These are phyloP conservation scores for Penicillium sp. DNA, from an alignment of 2,329 filamentous ascomycete genomes.

Conservation along the genomic window DNA sequence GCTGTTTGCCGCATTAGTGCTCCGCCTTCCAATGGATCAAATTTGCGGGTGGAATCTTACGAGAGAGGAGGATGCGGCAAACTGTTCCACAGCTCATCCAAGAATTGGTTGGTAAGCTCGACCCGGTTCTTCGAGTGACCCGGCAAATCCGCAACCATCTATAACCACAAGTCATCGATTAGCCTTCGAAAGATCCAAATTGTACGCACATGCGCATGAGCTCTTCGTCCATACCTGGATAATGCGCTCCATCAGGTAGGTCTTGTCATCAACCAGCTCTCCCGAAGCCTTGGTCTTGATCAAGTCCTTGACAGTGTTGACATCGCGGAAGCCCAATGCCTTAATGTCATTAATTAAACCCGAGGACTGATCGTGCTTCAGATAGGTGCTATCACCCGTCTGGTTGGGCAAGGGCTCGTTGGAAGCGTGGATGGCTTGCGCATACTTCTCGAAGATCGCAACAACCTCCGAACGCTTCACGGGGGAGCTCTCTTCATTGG, in stretches of 20 bases:
- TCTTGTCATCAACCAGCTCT: conserved; percentile 64
- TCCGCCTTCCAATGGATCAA: too few species aligned
- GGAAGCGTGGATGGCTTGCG: conserved; percentile 49
- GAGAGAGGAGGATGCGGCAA: conserved; percentile 67
- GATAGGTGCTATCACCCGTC: conserved; percentile 58
- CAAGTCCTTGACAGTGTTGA: conserved; percentile 57
- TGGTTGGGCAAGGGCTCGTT: conserved; percentile 58
- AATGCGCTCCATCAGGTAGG: conserved; percentile 64
- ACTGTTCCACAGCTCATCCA: conserved; percentile 64
- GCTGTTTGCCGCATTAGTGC: conserved; percentile 21
- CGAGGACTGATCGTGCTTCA: conserved; percentile 47
- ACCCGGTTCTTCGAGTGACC: conserved; percentile 56
- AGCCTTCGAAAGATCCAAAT: neutral
- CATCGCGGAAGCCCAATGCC: conserved; percentile 52
- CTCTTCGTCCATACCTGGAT: conserved; percentile 48
- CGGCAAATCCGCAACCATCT: conserved; percentile 61
- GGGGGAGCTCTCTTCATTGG: conserved; percentile 22
- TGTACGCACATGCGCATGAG: too few species aligned
- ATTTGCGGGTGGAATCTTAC: conserved; percentile 38
- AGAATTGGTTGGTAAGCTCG: conserved; percentile 60
- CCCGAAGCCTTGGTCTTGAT: conserved; percentile 59
- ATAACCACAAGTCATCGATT: neutral
- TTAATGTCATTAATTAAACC: conserved; percentile 54
- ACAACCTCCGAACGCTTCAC: conserved; percentile 40
- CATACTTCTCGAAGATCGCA: conserved; percentile 41